phyloP scores from a whole-genome alignment of 768 basidiomycete genomes.

The Terana coerulea region DNA sequence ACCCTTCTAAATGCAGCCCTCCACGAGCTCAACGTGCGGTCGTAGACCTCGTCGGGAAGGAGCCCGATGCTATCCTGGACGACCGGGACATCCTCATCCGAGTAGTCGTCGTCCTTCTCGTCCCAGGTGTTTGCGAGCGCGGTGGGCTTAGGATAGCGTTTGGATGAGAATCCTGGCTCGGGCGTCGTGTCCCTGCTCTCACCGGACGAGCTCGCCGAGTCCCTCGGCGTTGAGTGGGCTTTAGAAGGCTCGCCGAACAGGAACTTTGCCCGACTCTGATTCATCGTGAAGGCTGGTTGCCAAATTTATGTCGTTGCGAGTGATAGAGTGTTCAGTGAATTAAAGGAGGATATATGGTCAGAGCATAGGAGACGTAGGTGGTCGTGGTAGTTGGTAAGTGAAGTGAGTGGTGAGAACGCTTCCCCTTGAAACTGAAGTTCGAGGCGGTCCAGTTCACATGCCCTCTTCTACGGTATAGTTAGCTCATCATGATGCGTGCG shows the following conservation, averaged over 20 bases:
- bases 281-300: background rate
- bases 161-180: background rate
- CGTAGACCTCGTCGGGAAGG: constrained; percentile 52
- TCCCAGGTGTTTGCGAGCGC: background rate
- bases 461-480: too few species aligned
- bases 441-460: too few species aligned
- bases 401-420: too few species aligned
- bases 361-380: background rate
- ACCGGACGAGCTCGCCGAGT: background rate
- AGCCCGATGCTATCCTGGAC: constrained; percentile 22
- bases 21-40: constrained; percentile 61
- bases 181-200: background rate
- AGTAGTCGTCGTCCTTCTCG: constrained; percentile 12
- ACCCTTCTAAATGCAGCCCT: constrained; percentile 52
- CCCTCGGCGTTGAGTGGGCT: background rate
- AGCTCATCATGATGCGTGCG: too few species aligned
- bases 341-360: background rate
- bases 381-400: background rate
- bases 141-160: background rate
- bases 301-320: background rate
- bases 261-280: background rate
- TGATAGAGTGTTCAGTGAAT: background rate
- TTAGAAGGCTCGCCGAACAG: background rate
- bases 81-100: constrained; percentile 7
- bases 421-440: too few species aligned